Conservation (phyloP, 1,139 yeast species). For the Nakaseomyces bracarensis region DNA sequence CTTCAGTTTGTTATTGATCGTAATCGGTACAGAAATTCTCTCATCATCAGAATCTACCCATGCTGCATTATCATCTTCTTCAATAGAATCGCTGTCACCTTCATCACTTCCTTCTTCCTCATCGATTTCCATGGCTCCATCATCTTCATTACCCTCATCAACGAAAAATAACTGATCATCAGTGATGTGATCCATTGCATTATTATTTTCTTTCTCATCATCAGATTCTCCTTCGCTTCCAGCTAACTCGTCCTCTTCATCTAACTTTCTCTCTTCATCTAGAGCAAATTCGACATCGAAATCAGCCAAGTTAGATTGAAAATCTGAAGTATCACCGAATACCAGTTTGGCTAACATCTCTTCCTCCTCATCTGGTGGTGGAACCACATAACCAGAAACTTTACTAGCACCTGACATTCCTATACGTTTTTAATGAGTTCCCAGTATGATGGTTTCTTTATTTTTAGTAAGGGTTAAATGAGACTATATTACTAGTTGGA, state of each 20-base stretch:
- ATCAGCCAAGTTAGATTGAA: slow-evolving; percentile 56
- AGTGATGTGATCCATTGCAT: slow-evolving; percentile 29
- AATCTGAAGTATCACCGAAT: slow-evolving; percentile 81
- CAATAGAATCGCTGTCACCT: slow-evolving; percentile 30
- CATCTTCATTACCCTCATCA: slow-evolving; percentile 42
- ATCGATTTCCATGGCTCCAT: slow-evolving; percentile 18
- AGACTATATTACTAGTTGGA: too few relatives aligned
- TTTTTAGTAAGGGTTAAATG: too few relatives aligned
- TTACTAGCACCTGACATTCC: too few relatives aligned
- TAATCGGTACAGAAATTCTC: slow-evolving; percentile 51
- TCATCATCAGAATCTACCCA: slow-evolving; percentile 97
- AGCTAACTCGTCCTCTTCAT: slow-evolving; percentile 30
- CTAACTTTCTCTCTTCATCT: slow-evolving; percentile 38
- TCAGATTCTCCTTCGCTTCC: slow-evolving; percentile 34
- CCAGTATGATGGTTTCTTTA: too few relatives aligned
- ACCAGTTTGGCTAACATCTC: slow-evolving; percentile 69
- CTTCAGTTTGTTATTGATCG: slow-evolving; percentile 50
- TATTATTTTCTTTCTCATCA: slow-evolving; percentile 26
- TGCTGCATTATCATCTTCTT: slow-evolving; percentile 43
- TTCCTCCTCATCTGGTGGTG: slow-evolving; percentile 81
- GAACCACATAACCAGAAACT: slow-evolving; percentile 24
- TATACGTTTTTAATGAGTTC: too few relatives aligned
- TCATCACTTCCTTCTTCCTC: slow-evolving; percentile 32
- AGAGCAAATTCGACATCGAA: slow-evolving; percentile 46
- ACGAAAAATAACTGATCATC: slow-evolving; percentile 62